Percentiles rank a stretch among this genome's conserved stretches.
phyloP scores from a whole-genome alignment of 1,284 basidiomycete genomes.

The Psilocybe mexicana region DNA sequence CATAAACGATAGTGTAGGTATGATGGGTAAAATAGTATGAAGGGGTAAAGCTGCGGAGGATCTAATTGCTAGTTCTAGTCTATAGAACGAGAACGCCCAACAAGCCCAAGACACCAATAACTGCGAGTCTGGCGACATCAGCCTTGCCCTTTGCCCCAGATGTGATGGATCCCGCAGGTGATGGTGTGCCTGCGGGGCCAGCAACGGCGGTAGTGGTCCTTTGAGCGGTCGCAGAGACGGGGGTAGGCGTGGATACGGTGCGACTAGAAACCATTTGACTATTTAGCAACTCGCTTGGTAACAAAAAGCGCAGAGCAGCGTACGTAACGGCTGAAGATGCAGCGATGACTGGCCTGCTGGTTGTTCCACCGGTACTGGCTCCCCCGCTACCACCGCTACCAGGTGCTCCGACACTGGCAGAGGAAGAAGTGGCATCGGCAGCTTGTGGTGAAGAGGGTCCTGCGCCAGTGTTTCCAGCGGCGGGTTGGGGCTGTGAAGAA shows the following conservation, averaged over 20 bases:
- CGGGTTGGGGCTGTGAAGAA: not conserved
- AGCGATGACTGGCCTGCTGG: not conserved
- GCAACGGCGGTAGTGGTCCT: not conserved
- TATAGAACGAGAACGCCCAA: constrained; percentile 24
- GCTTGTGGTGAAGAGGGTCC: constrained; percentile 1
- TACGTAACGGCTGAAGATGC: not conserved
- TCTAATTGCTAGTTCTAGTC: not conserved
- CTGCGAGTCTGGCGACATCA: constrained; percentile 16
- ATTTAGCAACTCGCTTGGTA: too few species aligned
- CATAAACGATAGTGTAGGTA: too few species aligned
- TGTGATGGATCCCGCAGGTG: constrained; percentile 11
- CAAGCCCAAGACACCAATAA: constrained; percentile 20
- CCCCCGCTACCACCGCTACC: constrained; percentile 3
- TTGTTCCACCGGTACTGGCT: not conserved
- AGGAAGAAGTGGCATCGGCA: not conserved
- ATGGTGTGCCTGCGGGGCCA: not conserved
- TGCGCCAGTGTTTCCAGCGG: not conserved
- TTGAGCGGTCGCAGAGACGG: not conserved
- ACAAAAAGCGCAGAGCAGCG: not conserved
- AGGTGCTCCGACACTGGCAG: not conserved
- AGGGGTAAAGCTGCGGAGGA: too few species aligned
- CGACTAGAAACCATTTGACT: not conserved
- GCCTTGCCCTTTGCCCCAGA: constrained; percentile 18
- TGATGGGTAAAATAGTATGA: too few species aligned
- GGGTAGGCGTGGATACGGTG: not conserved